phyloP scores from a whole-genome alignment of 805 yeast genomes.

The Tetrapisispora pingtungensis region DNA sequence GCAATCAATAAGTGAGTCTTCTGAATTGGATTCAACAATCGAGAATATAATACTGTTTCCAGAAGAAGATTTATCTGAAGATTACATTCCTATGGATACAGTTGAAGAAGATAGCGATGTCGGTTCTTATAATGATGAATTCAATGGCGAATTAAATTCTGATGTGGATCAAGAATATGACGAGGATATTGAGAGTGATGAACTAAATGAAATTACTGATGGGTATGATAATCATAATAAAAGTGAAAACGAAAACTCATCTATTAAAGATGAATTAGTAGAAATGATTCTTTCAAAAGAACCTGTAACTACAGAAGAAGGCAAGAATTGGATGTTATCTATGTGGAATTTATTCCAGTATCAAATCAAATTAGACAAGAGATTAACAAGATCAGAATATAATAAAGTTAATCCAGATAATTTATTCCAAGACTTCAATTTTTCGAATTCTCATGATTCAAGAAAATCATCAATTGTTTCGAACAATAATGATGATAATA shows the following conservation, averaged over 20 bases:
- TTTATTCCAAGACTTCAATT: slow-evolving; percentile 22
- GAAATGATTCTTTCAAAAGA: slow-evolving; percentile 1
- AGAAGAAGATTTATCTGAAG: slow-evolving; percentile 25
- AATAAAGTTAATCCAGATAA: slow-evolving; percentile 23
- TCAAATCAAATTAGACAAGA: slow-evolving; percentile 15
- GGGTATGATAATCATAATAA: background rate
- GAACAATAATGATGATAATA: slow-evolving; percentile 7
- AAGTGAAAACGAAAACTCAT: background rate
- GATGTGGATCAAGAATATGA: slow-evolving; percentile 1
- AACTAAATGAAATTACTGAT: background rate
- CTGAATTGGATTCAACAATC: background rate
- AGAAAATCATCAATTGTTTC: slow-evolving; percentile 3
- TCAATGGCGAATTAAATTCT: slow-evolving; percentile 7
- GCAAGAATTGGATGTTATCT: slow-evolving; percentile 20
- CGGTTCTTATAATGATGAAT: background rate
- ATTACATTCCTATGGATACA: slow-evolving; percentile 12
- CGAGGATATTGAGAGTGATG: background rate
- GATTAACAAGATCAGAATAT: slow-evolving; percentile 31
- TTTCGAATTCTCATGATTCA: slow-evolving; percentile 14
- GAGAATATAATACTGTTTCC: slow-evolving; percentile 8
- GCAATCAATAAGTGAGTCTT: background rate
- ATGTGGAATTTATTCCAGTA: slow-evolving; percentile 22
- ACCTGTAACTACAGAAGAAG: slow-evolving; percentile 2
- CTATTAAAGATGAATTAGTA: slow-evolving; percentile 3
- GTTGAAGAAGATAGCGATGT: background rate